Base-by-base conservation (phyloP, 805 yeast genomes). In the Candida jianshihensis region DNA sequence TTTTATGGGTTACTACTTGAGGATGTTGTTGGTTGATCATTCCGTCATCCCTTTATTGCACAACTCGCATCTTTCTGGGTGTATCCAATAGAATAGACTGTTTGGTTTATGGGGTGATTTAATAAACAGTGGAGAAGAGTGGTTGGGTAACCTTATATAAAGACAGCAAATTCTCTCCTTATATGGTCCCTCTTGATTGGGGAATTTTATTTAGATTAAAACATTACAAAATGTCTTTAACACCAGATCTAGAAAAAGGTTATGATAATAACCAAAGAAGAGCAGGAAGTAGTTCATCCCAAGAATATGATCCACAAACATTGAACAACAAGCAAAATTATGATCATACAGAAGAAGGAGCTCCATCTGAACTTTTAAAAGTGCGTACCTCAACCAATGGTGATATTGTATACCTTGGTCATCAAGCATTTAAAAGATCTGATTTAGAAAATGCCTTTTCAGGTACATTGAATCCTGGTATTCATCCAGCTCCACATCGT, bases 371-470 rank as follows among this genome's bases (percentile, higher is more conserved):
- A 18, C 32, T 50, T 14, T 31, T 39, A 14, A 46, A 43, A 34
- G 42, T 53, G 5, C 42, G 44, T 21, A 53, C 56, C 5, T 55
- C 60, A 11, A 46, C 45, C n/a, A 52, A 59, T 33, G 63, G 64
- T 31, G 66, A 61, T 26, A 45, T 51, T 30, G 46, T 68, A 31
- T 66, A 62, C 38, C 46, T 68, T 34, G 73, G 71, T 8, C 53
- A 59, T 34, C 54, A 52, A 19, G 61, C 63, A 12, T 65, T 75
- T 55, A 63, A 65, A 38, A 67, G 73, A 36, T 64, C 64, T 20
- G 88, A 81, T 38, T 69, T 81, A 43, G 56, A 75, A 44, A 63
- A 64, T 24, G 87, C 85, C 2, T 78, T 79, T 50, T 84, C 81
- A 13, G 84, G 83, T 49, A 57, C 55, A 20, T 53, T 72, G 43